phyloP scores from a whole-genome alignment of 139 green algal species.

The Chlamydomonas applanata region DNA sequence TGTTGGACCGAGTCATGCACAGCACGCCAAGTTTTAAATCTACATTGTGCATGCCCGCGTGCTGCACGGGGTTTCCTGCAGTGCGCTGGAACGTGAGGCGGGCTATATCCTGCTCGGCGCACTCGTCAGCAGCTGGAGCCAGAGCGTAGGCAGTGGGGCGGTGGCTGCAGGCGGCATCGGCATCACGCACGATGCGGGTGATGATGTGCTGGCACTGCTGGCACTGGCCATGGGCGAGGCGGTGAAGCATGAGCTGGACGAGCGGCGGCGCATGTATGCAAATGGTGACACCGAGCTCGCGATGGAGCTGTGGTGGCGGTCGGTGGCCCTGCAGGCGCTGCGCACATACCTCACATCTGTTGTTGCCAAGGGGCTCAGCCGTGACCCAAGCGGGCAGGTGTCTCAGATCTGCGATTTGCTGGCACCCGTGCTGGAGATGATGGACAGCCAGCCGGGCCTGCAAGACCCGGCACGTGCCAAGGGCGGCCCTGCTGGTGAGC shows the following conservation, averaged over 20 bases:
- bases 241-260: conserved; percentile 44
- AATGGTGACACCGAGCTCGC: conserved; percentile 55
- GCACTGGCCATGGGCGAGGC: conserved; percentile 46
- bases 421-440: conserved; percentile 33
- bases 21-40: too few relatives aligned
- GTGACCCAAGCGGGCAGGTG: conserved; percentile 18
- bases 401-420: conserved; percentile 25
- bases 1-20: too few relatives aligned
- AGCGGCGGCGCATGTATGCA: conserved; percentile 10
- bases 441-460: conserved; percentile 24
- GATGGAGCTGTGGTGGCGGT: conserved; percentile 74
- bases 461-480: conserved; percentile 43
- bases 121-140: conserved; percentile 35
- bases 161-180: neutral
- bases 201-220: conserved; percentile 54
- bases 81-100: conserved; percentile 54
- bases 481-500: conserved; percentile 30
- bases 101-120: conserved; percentile 72
- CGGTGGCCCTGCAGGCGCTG: conserved; percentile 68
- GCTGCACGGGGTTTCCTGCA: too few relatives aligned
- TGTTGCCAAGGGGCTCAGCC: conserved; percentile 14
- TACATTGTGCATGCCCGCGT: too few relatives aligned
- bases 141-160: neutral
- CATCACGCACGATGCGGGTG: neutral
- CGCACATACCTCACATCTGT: conserved; percentile 41